phyloP scores from a whole-genome alignment of 2,329 filamentous ascomycete species.

The Colletotrichum magnum region DNA sequence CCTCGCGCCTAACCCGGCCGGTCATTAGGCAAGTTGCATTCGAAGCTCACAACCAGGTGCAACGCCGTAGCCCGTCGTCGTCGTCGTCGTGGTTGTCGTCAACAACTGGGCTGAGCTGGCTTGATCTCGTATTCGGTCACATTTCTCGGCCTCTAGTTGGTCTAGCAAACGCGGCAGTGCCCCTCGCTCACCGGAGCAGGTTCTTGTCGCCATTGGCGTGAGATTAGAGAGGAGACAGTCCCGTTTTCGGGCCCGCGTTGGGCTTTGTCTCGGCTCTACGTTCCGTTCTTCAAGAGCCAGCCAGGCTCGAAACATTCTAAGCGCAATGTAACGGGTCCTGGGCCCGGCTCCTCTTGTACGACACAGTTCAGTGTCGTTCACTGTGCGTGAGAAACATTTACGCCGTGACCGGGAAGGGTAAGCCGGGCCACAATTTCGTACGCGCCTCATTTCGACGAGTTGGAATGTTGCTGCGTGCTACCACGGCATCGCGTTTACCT shows the following conservation, averaged over 20 bases:
- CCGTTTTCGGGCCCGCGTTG: conserved; percentile 19
- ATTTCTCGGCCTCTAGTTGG: conserved; percentile 28
- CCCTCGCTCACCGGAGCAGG: conserved; percentile 1
- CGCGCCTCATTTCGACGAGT: too few species aligned
- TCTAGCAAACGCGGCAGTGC: conserved; percentile 40
- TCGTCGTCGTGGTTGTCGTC: conserved; percentile 21
- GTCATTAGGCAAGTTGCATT: conserved; percentile 35
- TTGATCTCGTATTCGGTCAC: conserved; percentile 34
- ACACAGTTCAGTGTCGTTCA: not conserved
- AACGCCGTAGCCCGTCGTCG: conserved; percentile 2
- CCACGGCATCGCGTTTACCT: not conserved
- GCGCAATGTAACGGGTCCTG: conserved; percentile 9
- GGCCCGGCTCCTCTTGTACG: not conserved
- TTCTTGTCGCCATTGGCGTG: conserved; percentile 23
- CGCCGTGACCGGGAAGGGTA: too few species aligned
- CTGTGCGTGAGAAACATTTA: not conserved
- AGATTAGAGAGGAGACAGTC: conserved; percentile 27
- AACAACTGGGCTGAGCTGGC: conserved; percentile 25
- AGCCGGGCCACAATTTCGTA: too few species aligned
- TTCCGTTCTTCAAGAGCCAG: conserved; percentile 36
- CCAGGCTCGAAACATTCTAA: conserved; percentile 1
- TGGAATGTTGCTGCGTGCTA: not conserved
- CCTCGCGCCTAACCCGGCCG: conserved; percentile 47
- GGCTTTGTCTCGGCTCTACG: conserved; percentile 33
- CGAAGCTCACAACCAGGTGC: conserved; percentile 28